phyloP scores from a whole-genome alignment of 768 basidiomycete species.

The Amanita polypyramis region DNA sequence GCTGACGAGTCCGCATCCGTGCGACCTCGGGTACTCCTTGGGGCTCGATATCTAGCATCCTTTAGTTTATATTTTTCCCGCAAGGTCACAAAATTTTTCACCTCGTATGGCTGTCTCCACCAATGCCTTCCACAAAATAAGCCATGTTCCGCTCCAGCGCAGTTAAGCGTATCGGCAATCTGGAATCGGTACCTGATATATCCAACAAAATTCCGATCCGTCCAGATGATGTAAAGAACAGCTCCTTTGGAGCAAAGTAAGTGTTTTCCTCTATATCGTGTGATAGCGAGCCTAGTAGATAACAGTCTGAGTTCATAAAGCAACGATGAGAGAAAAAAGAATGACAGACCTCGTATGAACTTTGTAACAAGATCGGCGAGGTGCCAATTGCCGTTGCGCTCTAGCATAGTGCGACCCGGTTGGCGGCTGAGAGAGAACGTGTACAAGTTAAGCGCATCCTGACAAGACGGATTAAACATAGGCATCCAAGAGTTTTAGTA shows the following conservation, averaged over 20 bases:
- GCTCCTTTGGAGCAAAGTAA: slow-evolving; percentile 41
- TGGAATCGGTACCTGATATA: slow-evolving; percentile 31
- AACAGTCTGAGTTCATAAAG: slow-evolving; percentile 4
- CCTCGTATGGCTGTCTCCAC: slow-evolving; percentile 52
- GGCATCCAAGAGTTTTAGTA: slow-evolving; percentile 3
- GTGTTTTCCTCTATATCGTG: slow-evolving; percentile 30
- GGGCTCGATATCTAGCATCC: slow-evolving; percentile 22
- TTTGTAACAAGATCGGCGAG: slow-evolving; percentile 71
- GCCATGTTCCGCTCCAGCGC: slow-evolving; percentile 70
- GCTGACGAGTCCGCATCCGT: slow-evolving; percentile 48
- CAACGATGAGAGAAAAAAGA: neutral
- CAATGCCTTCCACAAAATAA: slow-evolving; percentile 36
- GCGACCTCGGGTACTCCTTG: slow-evolving; percentile 43
- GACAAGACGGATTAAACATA: slow-evolving; percentile 3
- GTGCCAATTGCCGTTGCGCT: slow-evolving; percentile 61
- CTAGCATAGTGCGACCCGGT: slow-evolving; percentile 35
- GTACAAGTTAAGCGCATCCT: slow-evolving; percentile 64
- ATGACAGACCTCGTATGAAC: slow-evolving; percentile 49
- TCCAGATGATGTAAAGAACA: slow-evolving; percentile 74
- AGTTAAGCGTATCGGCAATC: slow-evolving; percentile 46
- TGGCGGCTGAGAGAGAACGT: slow-evolving; percentile 42
- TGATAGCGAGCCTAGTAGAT: slow-evolving; percentile 41
- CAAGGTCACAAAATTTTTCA: slow-evolving; percentile 19
- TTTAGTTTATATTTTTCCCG: neutral
- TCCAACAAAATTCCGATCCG: slow-evolving; percentile 67